Evolutionary conservation across 2,329 filamentous ascomycete species (phyloP).

Genomic region (Ceratocystis harringtonii): DNA sequence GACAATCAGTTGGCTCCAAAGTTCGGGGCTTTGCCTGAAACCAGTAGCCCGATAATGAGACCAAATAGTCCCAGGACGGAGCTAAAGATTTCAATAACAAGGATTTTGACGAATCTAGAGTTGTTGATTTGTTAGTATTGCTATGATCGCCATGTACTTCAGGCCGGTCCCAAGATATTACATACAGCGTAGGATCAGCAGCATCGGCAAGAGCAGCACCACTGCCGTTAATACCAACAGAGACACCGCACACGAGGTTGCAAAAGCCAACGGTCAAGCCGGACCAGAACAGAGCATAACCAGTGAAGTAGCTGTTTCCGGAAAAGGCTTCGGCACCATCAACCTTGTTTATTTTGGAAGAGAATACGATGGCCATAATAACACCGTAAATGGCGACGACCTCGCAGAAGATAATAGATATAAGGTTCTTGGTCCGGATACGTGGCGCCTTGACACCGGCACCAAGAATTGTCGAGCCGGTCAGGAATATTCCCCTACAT

Average conservation of each 20-base stretch:
- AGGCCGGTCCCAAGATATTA: conserved; percentile 18
- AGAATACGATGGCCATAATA: conserved; percentile 99
- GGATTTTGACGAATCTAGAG: conserved; percentile 85
- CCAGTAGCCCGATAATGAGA: conserved; percentile 80
- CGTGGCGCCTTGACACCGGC: conserved; percentile 91
- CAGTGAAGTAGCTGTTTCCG: conserved; percentile 76
- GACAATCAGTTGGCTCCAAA: conserved; percentile 36
- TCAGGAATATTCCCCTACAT: conserved; percentile 92
- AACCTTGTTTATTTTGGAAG: conserved; percentile 62
- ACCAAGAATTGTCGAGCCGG: conserved; percentile 90
- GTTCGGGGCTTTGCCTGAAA: conserved; percentile 68
- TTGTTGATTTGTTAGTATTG: conserved; percentile 20
- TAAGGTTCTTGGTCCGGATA: conserved; percentile 98
- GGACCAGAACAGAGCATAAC: conserved; percentile 90
- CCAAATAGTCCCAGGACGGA: conserved; percentile 94
- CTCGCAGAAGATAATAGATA: conserved; percentile 99
- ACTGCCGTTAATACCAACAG: conserved; percentile 95
- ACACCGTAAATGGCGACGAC: conserved; percentile 99
- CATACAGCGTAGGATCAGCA: conserved; percentile 76
- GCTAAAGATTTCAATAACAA: conserved; percentile 98
- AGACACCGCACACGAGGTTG: conserved; percentile 90
- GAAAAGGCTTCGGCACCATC: conserved; percentile 51
- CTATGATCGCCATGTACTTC: conserved; percentile 18
- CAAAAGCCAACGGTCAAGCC: conserved; percentile 89
- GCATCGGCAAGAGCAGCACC: conserved; percentile 93